phyloP scores from a whole-genome alignment of 805 yeast genomes.

The Lachancea quebecensis region DNA sequence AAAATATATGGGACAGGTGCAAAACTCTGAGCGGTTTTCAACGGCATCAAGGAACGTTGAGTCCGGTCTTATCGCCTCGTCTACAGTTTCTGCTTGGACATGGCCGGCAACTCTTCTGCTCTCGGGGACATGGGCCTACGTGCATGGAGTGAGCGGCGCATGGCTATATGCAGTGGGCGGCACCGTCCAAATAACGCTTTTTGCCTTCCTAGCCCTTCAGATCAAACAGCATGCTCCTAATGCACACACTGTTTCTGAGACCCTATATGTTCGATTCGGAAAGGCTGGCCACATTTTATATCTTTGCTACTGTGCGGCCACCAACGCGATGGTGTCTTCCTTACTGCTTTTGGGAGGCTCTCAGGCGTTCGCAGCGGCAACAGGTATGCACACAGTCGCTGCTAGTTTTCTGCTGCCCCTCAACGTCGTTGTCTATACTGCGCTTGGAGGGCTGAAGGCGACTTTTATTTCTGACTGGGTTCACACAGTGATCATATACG shows the following conservation, averaged over 20 bases:
- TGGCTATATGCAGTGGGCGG: conserved; percentile 34
- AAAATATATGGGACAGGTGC: conserved; percentile 34
- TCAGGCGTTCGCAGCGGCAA: conserved; percentile 34
- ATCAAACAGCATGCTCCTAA: conserved; percentile 38
- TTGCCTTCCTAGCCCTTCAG: conserved; percentile 35
- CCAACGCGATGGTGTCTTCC: conserved; percentile 34
- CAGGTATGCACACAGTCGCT: conserved; percentile 42
- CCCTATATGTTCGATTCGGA: conserved; percentile 34
- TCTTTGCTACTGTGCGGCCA: conserved; percentile 33
- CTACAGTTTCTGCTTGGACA: conserved; percentile 38
- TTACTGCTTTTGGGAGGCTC: conserved; percentile 40
- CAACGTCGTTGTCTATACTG: conserved; percentile 43
- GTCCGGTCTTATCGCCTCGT: conserved; percentile 35
- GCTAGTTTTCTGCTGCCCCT: conserved; percentile 40
- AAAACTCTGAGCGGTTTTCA: conserved; percentile 37
- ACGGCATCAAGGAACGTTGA: conserved; percentile 37
- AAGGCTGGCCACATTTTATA: conserved; percentile 32
- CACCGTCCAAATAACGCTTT: conserved; percentile 34
- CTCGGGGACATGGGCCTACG: conserved; percentile 36
- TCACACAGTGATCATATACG: conserved; percentile 41
- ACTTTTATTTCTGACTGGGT: conserved; percentile 48
- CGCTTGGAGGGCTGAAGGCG: conserved; percentile 45
- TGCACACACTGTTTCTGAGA: conserved; percentile 37
- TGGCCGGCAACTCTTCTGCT: conserved; percentile 39
- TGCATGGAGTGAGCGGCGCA: conserved; percentile 38